phyloP scores from a whole-genome alignment of 139 green algal genomes.

The Micractinium conductrix region DNA sequence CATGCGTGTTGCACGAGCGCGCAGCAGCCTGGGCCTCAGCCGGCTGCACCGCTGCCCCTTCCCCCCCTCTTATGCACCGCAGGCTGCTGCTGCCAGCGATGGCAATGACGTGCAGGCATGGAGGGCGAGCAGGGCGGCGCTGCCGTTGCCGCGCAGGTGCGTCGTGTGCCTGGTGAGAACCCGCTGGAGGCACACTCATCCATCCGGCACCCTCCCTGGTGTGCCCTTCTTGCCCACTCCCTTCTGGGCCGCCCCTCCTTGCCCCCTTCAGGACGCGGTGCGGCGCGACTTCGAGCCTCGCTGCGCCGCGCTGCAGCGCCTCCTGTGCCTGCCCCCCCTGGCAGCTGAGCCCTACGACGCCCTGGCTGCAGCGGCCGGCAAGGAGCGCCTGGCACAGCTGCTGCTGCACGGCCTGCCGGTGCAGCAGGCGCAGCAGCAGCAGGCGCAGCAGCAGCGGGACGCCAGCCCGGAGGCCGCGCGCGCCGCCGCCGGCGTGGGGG shows the following conservation, averaged over 20 bases:
- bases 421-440: background rate
- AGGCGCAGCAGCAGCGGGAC: background rate
- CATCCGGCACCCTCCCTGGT: too few species aligned
- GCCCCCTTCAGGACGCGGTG: conserved; percentile 15
- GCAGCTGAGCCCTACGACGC: background rate
- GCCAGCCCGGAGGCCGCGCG: background rate
- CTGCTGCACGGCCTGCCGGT: conserved; percentile 2
- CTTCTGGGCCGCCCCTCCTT: background rate
- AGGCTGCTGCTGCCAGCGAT: too few species aligned
- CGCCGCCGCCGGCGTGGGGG: background rate
- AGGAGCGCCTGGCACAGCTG: conserved; percentile 14
- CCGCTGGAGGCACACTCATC: too few species aligned
- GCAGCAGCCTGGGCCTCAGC: too few species aligned
- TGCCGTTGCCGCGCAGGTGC: too few species aligned
- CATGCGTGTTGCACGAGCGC: too few species aligned
- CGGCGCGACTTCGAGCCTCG: conserved; percentile 33
- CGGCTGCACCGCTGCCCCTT: too few species aligned
- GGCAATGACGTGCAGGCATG: too few species aligned
- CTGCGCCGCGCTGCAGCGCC: conserved; percentile 12
- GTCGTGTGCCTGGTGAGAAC: too few species aligned
- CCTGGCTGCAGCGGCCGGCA: background rate
- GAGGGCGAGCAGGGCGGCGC: too few species aligned
- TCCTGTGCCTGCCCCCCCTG: conserved; percentile 49
- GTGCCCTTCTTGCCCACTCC: too few species aligned
- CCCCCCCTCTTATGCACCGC: too few species aligned